Evolutionary conservation across 202 grass and related monocot species (phyloP), one percentile per base, ranked within the genome.

Genomic region (Carex sylvatica): DNA sequence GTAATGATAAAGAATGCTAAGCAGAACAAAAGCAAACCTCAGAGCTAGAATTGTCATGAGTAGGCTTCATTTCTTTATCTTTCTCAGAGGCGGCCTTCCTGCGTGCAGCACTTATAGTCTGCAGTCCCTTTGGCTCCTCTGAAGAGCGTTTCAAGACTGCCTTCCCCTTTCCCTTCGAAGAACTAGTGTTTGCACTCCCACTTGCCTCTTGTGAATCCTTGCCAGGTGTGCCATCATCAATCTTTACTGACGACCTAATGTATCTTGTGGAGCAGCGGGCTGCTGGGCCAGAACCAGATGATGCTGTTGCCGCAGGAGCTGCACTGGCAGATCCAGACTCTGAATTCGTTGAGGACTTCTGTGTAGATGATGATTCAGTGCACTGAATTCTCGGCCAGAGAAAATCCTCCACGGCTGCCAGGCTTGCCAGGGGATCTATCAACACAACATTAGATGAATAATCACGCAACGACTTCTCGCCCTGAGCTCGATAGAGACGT

Each of bases 361-460:
- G 91, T 9, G 69, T 36, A 10, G 80, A 82, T 33, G 74, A 59
- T 38, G 87, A 60, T 47, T 97, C 94, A 46, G 61, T 88, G n/a
- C 90, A 86, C 85, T 92, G 90, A 65, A 94, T 81, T 87, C 90
- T 87, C 56, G 91, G 91, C 91, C 94, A 97, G 82, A 97, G 88
- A 97, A 97, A 33, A 70, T 97, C 91, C 85, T 97, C 94, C 61
- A 97, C 94, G 9, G 90, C 86, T 75, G 88, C 90, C 28, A 97
- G 86, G 85, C 88, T 97, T 72, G 94, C 91, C 5, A 97, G 61
- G 13, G 94, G 91, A 61, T 97, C 91, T 38, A 97, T 97, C 78
- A 97, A 90, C 23, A 97, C 91, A 85, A 97, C 84, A 87, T 97
- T 97, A 31, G 94, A 94, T 46, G 94, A 94, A 91, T 94, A 97